Conservation (phyloP, 495 filamentous ascomycete species). For the Penicillium alfredii region DNA sequence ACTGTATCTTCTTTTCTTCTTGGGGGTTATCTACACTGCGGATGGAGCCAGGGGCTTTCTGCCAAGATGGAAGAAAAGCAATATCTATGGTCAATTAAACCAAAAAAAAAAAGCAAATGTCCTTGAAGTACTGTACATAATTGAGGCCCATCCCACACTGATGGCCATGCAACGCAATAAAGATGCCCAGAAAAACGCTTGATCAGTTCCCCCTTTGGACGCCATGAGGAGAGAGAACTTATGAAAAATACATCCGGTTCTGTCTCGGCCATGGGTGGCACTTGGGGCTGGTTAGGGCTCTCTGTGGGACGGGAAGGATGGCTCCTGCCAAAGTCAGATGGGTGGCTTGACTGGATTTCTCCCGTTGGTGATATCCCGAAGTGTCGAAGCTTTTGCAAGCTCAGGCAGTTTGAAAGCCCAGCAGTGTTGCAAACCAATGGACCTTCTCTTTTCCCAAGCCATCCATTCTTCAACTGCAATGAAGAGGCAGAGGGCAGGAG, state of each 20-base stretch:
- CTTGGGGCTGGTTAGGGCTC: not conserved
- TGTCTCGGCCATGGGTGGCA: not conserved
- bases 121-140: constrained; percentile 26
- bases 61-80: too few relatives aligned
- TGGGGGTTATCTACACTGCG: too few relatives aligned
- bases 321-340: not conserved
- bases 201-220: constrained; percentile 15
- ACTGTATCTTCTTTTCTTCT: constrained; percentile 9
- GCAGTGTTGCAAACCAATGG: too few relatives aligned
- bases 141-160: constrained; percentile 13
- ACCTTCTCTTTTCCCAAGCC: not conserved
- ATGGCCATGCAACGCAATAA: constrained; percentile 20
- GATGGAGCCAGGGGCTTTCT: too few relatives aligned
- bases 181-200: constrained; percentile 27
- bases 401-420: not conserved
- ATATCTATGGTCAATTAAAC: too few relatives aligned
- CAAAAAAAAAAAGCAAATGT: too few relatives aligned
- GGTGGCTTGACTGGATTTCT: too few relatives aligned
- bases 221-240: constrained; percentile 24
- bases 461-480: not conserved
- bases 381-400: too few relatives aligned
- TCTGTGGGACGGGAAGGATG: too few relatives aligned
- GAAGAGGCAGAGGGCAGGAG: not conserved
- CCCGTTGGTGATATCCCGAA: too few relatives aligned
- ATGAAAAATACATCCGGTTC: not conserved